Evolutionary conservation across 1,284 basidiomycete genomes (phyloP).

Genomic region (Thecaphora frezii): DNA sequence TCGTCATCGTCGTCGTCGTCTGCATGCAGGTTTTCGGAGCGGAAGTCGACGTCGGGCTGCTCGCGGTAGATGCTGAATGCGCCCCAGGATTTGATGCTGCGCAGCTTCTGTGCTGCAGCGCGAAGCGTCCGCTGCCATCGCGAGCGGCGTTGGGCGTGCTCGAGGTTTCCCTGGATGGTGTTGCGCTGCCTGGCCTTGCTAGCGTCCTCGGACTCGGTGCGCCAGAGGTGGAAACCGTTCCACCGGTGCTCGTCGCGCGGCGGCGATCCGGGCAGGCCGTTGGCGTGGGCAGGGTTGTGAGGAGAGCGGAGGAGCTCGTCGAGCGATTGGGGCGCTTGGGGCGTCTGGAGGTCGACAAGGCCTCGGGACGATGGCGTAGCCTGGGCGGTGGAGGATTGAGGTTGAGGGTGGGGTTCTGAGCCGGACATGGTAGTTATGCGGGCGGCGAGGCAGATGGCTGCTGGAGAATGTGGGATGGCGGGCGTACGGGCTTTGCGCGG

Average conservation of each 20-base stretch:
- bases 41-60: neutral
- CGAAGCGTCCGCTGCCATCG: neutral
- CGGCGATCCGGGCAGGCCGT: conserved; percentile 14
- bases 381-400: too few relatives aligned
- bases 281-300: conserved; percentile 18
- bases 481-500: too few relatives aligned
- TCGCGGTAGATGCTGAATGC: conserved; percentile 17
- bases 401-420: neutral
- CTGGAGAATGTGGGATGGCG: too few relatives aligned
- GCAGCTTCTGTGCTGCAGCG: neutral
- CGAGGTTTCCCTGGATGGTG: conserved; percentile 5
- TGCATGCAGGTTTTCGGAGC: conserved; percentile 1
- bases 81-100: conserved; percentile 3
- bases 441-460: too few relatives aligned
- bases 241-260: conserved; percentile 26
- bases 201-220: conserved; percentile 36
- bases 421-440: neutral
- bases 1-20: conserved; percentile 2
- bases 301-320: conserved; percentile 33
- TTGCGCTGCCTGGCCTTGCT: conserved; percentile 12
- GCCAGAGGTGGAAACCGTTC: conserved; percentile 45
- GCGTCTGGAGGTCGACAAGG: conserved; percentile 18
- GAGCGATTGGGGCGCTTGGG: conserved; percentile 26
- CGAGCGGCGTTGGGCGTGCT: neutral
- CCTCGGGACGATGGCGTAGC: neutral